Conservation (phyloP, 1,284 basidiomycete species). For the Coniophora puteana region DNA sequence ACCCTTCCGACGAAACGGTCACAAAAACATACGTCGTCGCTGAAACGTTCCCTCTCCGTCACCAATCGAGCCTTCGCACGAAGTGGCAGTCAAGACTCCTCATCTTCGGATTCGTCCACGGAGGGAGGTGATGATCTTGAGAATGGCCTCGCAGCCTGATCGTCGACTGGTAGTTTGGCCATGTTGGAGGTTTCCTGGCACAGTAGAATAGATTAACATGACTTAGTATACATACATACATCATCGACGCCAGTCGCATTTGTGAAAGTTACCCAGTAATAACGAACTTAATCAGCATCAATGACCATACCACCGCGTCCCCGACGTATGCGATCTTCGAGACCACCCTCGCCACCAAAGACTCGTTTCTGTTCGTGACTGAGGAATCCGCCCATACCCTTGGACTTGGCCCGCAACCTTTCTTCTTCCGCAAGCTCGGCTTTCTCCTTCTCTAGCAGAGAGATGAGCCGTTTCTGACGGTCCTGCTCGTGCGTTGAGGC, state of each 20-base stretch:
- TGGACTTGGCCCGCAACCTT: conserved; percentile 55
- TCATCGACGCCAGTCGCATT: neutral
- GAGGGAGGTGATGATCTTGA: too few relatives aligned
- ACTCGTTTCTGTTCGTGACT: conserved; percentile 74
- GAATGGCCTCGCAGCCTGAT: too few relatives aligned
- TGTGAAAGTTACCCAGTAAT: neutral
- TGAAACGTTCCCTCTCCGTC: too few relatives aligned
- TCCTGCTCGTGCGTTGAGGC: conserved; percentile 63
- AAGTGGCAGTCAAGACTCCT: too few relatives aligned
- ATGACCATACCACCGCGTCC: conserved; percentile 62
- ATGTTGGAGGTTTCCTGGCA: too few relatives aligned
- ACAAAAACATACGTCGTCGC: too few relatives aligned
- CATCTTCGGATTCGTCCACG: too few relatives aligned
- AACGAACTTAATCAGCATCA: conserved; percentile 42
- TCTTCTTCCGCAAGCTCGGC: conserved; percentile 67
- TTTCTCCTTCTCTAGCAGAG: conserved; percentile 67
- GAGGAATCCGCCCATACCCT: conserved; percentile 71
- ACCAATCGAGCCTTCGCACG: too few relatives aligned
- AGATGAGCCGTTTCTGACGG: conserved; percentile 63
- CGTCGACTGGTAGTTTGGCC: too few relatives aligned
- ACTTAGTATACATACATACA: too few relatives aligned
- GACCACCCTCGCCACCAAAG: conserved; percentile 69
- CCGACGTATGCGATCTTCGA: conserved; percentile 71
- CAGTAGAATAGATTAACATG: too few relatives aligned
- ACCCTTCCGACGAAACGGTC: too few relatives aligned